Base-by-base conservation (phyloP, 2,329 filamentous ascomycete genomes). In the Chlorencoelia australis region DNA sequence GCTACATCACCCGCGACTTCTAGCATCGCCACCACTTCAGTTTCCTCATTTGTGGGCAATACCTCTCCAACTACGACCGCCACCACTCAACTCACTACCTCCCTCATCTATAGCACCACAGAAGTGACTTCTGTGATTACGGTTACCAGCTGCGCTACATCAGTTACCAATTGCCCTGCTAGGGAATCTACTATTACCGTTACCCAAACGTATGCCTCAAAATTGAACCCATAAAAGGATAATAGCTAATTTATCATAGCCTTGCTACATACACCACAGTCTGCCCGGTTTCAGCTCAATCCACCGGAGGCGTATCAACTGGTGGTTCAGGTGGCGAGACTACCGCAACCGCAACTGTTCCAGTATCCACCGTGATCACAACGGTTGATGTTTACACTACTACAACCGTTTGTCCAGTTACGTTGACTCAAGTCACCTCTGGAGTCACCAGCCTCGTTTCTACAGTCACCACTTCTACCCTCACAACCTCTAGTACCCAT, bases 101-200 rank as follows among this genome's bases (percentile, higher is more conserved):
- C n/a, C n/a, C n/a, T n/a, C n/a, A n/a, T n/a, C n/a, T n/a, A n/a
- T n/a, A n/a, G n/a, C n/a, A n/a, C n/a, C n/a, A n/a, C n/a, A n/a
- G n/a, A n/a, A n/a, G n/a, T 63, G 39, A 74, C 71, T 27, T 54
- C 59, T 2, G 54, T 66, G 41, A 60, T 61, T 43, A 74, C 70
- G 38, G 59, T 74, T 54, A 72, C 66, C 37, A 66, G 61, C 47
- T 71, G 68, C 47, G 63, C 55, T 4, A 47, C 63, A 22, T 58
- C 59, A 35, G 56, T 68, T 17, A 62, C 64, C 22, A 58, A 72
- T 59, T 77, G 72, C 64, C 71, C 71, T 20, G 65, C 57, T 8
- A 53, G 43, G 2, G 50, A 50, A 21, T 54, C 54, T 26, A 49
- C 57, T 21, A 55, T 64, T 22, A 60, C 57, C n/a, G n/a, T n/a